phyloP scores from a whole-genome alignment of 129 eudicot species.

The Mikania micrantha region DNA sequence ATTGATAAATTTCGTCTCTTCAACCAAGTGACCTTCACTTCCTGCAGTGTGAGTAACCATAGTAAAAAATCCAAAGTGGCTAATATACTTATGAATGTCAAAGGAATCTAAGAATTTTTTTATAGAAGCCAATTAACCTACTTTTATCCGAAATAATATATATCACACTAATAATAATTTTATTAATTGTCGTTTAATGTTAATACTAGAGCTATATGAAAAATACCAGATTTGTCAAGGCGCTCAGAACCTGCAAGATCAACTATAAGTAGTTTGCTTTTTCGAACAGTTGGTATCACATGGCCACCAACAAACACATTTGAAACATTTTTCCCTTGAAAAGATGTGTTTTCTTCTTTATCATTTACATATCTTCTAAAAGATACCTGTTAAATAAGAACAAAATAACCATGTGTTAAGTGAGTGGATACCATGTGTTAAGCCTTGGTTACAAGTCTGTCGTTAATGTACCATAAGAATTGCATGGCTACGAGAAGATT shows the following conservation, averaged over 20 bases:
- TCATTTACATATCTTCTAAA: constrained; percentile 48
- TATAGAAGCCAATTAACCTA: neutral
- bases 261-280: constrained; percentile 89
- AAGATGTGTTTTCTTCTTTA: constrained; percentile 40
- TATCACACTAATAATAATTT: neutral
- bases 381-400: constrained; percentile 44
- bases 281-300: constrained; percentile 60
- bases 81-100: constrained; percentile 5
- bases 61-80: constrained; percentile 4
- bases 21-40: constrained; percentile 85
- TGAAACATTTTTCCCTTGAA: constrained; percentile 27
- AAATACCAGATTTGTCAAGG: constrained; percentile 77
- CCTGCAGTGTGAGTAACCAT: constrained; percentile 45
- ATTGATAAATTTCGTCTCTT: constrained; percentile 96
- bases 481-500: constrained; percentile 99
- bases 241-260: constrained; percentile 99
- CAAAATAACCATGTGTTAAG: neutral
- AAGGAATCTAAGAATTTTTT: neutral
- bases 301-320: constrained; percentile 34
- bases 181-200: neutral
- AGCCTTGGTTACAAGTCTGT: neutral
- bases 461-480: constrained; percentile 69
- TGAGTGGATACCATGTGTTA: neutral
- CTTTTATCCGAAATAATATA: neutral
- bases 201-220: constrained; percentile 9